Evolutionary conservation across 192 early-diverging fungal genomes (phyloP), one percentile per base, ranked within the genome.

Genomic region (Allomyces macrogynus): DNA sequence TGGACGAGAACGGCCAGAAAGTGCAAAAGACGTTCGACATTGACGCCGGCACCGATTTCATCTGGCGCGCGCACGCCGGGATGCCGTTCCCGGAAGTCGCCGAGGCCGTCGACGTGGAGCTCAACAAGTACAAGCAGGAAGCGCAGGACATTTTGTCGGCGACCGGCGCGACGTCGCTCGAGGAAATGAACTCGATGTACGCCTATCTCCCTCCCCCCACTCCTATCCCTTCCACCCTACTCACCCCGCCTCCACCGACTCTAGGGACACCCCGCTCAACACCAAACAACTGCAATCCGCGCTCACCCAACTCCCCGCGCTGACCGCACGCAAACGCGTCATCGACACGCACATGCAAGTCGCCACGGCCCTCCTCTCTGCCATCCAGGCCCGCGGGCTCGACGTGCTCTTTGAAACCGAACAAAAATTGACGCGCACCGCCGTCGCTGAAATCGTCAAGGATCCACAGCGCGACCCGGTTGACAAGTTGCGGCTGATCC

Each of bases 301-400:
- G 5, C 91, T 99, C 62, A 91, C 84, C 4, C 80, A 85, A n/a
- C 74, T 99, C 5, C 96, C 96, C 0, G 91, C 95, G 70, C 79
- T 99, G 64, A 95, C 93, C 22, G 91, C 91, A 14, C 79, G 92
- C 62, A 96, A 99, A 74, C 78, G 86, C 12, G 85, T 87, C 16
- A 75, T 99, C 26, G 96, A 99, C 71, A 95, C 94, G 89, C 96
- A 99, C 70, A 99, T 95, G 91, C 92, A 91, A 70, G 89, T 97
- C 63, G 93, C 95, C 3, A 97, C 93, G 3, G 75, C 80, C n/a
- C 71, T 99, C 67, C 77, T 99, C 20, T 84, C 88, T 24, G 76
- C 77, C 24, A 97, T 99, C 74, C 89, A 92, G 72, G 87, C 93
- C 24, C 78, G 96, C 60, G 88, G 97, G 67, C 72, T 99, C 61